phyloP scores from a whole-genome alignment of 139 green algal genomes.

The Coelastrella sp. region DNA sequence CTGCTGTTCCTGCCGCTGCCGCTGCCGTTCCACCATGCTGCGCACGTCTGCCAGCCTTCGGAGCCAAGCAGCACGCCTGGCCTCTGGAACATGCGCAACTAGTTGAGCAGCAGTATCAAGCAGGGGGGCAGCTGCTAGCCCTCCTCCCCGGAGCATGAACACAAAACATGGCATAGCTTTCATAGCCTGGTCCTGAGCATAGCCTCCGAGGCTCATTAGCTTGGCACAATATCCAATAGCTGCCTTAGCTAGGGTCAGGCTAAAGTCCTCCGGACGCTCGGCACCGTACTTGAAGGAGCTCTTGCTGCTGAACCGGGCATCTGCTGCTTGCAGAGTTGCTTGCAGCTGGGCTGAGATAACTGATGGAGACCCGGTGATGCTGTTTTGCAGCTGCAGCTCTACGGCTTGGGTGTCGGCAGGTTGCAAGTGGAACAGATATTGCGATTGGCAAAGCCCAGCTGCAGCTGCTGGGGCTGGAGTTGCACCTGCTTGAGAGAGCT shows the following conservation, averaged over 20 bases:
- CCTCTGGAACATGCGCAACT: not conserved
- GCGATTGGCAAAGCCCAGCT: not conserved
- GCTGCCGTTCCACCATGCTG: not conserved
- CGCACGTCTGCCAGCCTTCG: not conserved
- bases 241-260: not conserved
- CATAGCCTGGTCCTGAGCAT: conserved; percentile 7
- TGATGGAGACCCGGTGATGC: no score
- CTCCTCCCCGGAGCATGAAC: not conserved
- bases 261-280: not conserved
- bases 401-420: not conserved
- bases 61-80: not conserved
- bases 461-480: not conserved
- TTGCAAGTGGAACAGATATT: not conserved
- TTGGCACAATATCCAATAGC: not conserved
- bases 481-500: not conserved
- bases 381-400: conserved; percentile 5
- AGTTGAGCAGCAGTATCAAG: not conserved
- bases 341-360: not conserved
- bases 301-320: not conserved
- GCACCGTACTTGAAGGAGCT: not conserved
- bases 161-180: not conserved
- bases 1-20: not conserved
- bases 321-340: not conserved
- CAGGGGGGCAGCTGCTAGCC: not conserved
- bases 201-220: not conserved